These are phyloP conservation scores for Beauveria australis DNA, from an alignment of 2,329 filamentous ascomycete genomes.

Conservation along the genomic window DNA sequence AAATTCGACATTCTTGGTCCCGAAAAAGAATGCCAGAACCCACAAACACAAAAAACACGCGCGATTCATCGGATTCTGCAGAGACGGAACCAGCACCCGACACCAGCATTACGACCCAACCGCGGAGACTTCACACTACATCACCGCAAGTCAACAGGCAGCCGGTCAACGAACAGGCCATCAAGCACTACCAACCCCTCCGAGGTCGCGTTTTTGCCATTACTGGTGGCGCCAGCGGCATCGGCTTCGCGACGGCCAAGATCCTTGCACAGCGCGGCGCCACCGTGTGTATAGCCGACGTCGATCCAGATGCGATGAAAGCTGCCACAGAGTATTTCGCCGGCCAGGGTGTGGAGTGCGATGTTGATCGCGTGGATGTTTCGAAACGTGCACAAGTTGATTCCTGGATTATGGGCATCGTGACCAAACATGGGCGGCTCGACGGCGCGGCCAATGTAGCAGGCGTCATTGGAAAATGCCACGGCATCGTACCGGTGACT, in stretches of 20 bases:
- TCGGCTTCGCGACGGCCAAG: slow-evolving; percentile 32
- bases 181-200: background rate
- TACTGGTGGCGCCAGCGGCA: slow-evolving; percentile 28
- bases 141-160: background rate
- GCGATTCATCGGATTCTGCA: background rate
- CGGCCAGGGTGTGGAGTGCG: slow-evolving; percentile 18
- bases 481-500: slow-evolving; percentile 29
- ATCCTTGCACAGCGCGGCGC: slow-evolving; percentile 29
- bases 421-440: slow-evolving; percentile 39
- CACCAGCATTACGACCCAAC: background rate
- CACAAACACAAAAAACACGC: background rate
- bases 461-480: slow-evolving; percentile 37
- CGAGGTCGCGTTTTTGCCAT: slow-evolving; percentile 22
- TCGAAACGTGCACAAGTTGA: slow-evolving; percentile 39
- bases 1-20: slow-evolving; percentile 1
- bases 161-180: background rate
- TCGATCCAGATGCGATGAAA: slow-evolving; percentile 25
- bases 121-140: background rate
- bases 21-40: background rate
- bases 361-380: slow-evolving; percentile 36
- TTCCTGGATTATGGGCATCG: slow-evolving; percentile 35
- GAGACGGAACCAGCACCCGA: background rate
- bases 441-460: slow-evolving; percentile 47
- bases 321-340: slow-evolving; percentile 24
- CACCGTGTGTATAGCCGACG: slow-evolving; percentile 29